Base-by-base conservation (phyloP, 169 alveolate genomes). In the Plasmodium reichenowi region DNA sequence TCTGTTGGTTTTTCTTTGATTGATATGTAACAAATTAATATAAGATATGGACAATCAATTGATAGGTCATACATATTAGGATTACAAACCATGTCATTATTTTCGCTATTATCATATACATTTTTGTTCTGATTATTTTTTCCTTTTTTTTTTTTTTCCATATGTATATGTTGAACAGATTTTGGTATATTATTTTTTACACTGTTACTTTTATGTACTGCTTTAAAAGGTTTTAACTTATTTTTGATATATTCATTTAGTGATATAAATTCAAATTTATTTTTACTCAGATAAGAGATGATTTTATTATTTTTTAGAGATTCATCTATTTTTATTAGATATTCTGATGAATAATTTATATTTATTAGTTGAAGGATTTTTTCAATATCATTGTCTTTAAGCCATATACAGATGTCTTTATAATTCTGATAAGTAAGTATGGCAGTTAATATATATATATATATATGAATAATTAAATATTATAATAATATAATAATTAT, bases 321-420 rank as follows among this genome's bases (percentile, higher is more conserved):
- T 9, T 47, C 24, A 13, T 67, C 76, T 22, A 62, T 26, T 83
- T 68, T 83, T 56, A 83, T 68, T 58, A 67, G 2, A 45, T 83
- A 83, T 17, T 83, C 29, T 38, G 74, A 29, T 56, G 91, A 38
- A 56, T 83, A 83, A n/a, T 38, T 56, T 48, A 83, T 50, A 47
- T 83, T 22, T n/a, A 68, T 10, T n/a, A 5, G 6, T 56, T 83
- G 56, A 26, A 59, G 68, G 32, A 83, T 60, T 32, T 29, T 67
- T 50, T 83, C 91, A 54, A 83, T 60, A 2, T 83, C 91, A 7
- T 60, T 72, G 56, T 83, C 91, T 72, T 60, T 63, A 9, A 83
- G n/a, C 91, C 91, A 83, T 13, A 20, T 83, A 60, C 20, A 32
- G 6, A 15, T 26, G 12, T 62, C 85, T 47, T 83, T 83, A 26